phyloP scores from a whole-genome alignment of 1,284 basidiomycete species.

The Takashimella koratensis region DNA sequence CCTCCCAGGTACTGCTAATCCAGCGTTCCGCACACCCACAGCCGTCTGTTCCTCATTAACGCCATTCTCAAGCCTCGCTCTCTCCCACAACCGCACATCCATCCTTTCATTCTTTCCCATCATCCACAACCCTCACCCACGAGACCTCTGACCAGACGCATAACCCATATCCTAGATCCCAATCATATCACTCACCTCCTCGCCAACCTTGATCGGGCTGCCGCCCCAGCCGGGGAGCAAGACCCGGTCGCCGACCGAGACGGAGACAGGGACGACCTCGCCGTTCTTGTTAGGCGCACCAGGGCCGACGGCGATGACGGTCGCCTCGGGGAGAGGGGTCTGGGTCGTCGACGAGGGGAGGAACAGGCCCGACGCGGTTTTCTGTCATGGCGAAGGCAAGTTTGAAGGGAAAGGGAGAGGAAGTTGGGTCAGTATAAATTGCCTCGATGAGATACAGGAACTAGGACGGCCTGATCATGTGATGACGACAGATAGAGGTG shows the following conservation, averaged over 20 bases:
- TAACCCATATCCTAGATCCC: too few relatives aligned
- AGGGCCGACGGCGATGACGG: conserved; percentile 92
- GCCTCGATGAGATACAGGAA: background rate
- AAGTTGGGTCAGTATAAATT: too few relatives aligned
- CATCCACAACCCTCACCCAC: too few relatives aligned
- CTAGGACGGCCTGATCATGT: too few relatives aligned
- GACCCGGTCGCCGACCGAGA: conserved; percentile 87
- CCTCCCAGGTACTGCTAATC: too few relatives aligned
- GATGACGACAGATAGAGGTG: too few relatives aligned
- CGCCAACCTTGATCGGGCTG: conserved; percentile 91
- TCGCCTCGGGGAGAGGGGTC: conserved; percentile 87
- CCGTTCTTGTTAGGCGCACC: conserved; percentile 83
- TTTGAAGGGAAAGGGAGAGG: background rate
- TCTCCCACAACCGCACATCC: too few relatives aligned
- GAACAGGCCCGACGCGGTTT: conserved; percentile 93
- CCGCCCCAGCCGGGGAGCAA: conserved; percentile 95
- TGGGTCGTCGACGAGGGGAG: conserved; percentile 81
- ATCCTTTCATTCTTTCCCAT: too few relatives aligned
- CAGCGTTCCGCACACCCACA: too few relatives aligned
- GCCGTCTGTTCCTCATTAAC: too few relatives aligned
- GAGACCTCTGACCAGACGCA: too few relatives aligned
- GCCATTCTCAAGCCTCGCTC: too few relatives aligned
- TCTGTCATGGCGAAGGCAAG: conserved; percentile 55
- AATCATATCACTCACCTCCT: conserved; percentile 75
- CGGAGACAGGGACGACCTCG: conserved; percentile 67